A percentile compares a stretch with the other conserved stretches of the same genome.
Conservation (phyloP, 345 rosid genomes). For the Carallia brachiata region DNA sequence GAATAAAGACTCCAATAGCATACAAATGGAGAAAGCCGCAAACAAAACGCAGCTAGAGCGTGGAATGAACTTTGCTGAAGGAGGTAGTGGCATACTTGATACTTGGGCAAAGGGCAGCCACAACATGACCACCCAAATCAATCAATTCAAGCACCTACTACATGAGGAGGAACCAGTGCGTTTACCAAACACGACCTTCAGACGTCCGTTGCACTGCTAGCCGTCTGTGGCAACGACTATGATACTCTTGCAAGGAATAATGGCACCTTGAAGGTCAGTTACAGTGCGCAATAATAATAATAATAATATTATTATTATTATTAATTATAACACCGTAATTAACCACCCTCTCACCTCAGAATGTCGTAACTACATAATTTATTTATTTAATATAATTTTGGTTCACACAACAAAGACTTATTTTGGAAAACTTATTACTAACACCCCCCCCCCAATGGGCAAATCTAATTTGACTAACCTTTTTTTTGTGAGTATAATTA, state of each 20-base stretch:
- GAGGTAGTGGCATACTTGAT: constrained; percentile 28
- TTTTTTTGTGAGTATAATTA: too few relatives aligned
- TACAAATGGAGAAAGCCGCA: not conserved
- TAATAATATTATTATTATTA: too few relatives aligned
- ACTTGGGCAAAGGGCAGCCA: constrained; percentile 35
- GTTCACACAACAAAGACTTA: too few relatives aligned
- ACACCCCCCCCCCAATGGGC: too few relatives aligned
- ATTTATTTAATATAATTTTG: too few relatives aligned
- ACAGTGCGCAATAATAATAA: not conserved
- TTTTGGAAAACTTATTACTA: too few relatives aligned
- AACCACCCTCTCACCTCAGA: too few relatives aligned
- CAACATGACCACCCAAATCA: constrained; percentile 48
- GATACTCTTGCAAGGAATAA: constrained; percentile 15
- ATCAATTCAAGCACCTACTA: constrained; percentile 27
- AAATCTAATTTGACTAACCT: too few relatives aligned
- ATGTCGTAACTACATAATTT: too few relatives aligned
- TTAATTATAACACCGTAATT: too few relatives aligned
- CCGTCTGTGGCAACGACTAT: constrained; percentile 52
- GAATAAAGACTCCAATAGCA: constrained; percentile 5
- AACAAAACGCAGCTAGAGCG: not conserved
- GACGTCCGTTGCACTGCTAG: constrained; percentile 39
- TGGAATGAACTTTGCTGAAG: constrained; percentile 14
- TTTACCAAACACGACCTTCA: constrained; percentile 30
- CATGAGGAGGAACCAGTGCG: constrained; percentile 13
- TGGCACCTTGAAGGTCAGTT: constrained; percentile 26